A percentile compares a stretch with the other conserved stretches of the same genome.
These are phyloP conservation scores for Mycena capillaripes DNA, from an alignment of 768 basidiomycete genomes.

Conservation along the genomic window DNA sequence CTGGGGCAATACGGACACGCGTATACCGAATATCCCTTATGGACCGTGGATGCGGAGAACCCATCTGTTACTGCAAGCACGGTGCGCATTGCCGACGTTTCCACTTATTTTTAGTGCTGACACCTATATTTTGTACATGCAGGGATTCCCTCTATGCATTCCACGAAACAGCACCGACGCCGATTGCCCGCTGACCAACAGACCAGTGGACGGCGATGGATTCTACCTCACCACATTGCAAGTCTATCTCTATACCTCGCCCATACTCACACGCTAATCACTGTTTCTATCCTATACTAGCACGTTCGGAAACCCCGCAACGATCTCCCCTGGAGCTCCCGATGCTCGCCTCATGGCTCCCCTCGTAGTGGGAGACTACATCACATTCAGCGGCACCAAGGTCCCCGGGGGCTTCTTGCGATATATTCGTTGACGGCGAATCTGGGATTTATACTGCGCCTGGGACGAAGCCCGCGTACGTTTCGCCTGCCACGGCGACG, in stretches of 20 bases:
- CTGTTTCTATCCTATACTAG: too few relatives aligned
- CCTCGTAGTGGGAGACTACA: too few relatives aligned
- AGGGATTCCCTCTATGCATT: slow-evolving; percentile 35
- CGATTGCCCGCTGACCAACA: slow-evolving; percentile 14
- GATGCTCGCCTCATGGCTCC: slow-evolving; percentile 1
- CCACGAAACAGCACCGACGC: slow-evolving; percentile 18
- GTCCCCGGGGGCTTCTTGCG: slow-evolving; percentile 32
- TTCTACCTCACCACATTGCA: too few relatives aligned
- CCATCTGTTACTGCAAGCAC: slow-evolving; percentile 36
- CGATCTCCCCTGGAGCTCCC: slow-evolving; percentile 5
- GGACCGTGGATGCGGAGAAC: slow-evolving; percentile 39
- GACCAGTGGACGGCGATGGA: neutral
- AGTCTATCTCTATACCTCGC: too few relatives aligned
- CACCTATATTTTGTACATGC: slow-evolving; percentile 2
- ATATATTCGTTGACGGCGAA: slow-evolving; percentile 38
- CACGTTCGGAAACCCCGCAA: slow-evolving; percentile 20
- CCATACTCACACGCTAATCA: too few relatives aligned
- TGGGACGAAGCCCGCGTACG: slow-evolving; percentile 38
- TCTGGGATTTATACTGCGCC: slow-evolving; percentile 35
- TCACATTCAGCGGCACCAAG: too few relatives aligned
- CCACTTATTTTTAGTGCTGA: neutral
- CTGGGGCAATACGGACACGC: neutral
- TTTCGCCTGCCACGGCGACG: slow-evolving; percentile 27
- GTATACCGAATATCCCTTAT: slow-evolving; percentile 26
- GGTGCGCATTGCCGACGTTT: slow-evolving; percentile 32